Conservation (phyloP, 305 asterid genomes). For the Nicotiana rustica region DNA sequence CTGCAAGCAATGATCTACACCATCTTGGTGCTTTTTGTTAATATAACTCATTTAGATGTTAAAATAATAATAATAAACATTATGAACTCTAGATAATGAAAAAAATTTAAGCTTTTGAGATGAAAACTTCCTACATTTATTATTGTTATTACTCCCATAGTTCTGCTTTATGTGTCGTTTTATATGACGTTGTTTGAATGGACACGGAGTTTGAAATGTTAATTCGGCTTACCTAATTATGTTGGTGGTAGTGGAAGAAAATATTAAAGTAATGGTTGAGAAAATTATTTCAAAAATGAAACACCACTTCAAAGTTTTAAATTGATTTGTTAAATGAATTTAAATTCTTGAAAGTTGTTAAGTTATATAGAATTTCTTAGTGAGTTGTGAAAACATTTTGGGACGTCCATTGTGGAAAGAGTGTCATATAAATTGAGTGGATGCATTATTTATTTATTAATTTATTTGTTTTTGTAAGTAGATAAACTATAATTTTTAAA, state of each 20-base stretch:
- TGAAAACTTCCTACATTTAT: not conserved
- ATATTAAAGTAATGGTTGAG: slow-evolving; percentile 1
- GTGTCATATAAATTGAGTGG: not conserved
- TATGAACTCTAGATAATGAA: not conserved
- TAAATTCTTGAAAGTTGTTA: not conserved
- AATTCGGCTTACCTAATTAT: not conserved
- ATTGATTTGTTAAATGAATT: not conserved
- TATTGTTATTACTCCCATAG: not conserved
- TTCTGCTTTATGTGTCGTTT: slow-evolving; percentile 7
- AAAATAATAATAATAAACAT: not conserved
- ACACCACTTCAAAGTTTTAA: not conserved
- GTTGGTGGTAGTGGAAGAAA: slow-evolving; percentile 3
- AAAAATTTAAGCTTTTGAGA: not conserved
- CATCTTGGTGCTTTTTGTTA: not conserved
- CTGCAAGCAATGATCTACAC: not conserved
- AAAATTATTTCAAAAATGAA: not conserved
- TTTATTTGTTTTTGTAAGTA: not conserved
- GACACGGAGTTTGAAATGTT: not conserved
- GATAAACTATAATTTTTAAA: not conserved
- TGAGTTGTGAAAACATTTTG: not conserved
- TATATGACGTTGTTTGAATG: slow-evolving; percentile 1
- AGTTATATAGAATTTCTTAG: not conserved
- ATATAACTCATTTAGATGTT: not conserved
- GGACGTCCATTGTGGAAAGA: not conserved
- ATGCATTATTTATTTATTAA: not conserved